Evolutionary conservation across 805 yeast species (phyloP), one percentile per base, ranked within the genome.

Genomic region (Dipodascus albidus): DNA sequence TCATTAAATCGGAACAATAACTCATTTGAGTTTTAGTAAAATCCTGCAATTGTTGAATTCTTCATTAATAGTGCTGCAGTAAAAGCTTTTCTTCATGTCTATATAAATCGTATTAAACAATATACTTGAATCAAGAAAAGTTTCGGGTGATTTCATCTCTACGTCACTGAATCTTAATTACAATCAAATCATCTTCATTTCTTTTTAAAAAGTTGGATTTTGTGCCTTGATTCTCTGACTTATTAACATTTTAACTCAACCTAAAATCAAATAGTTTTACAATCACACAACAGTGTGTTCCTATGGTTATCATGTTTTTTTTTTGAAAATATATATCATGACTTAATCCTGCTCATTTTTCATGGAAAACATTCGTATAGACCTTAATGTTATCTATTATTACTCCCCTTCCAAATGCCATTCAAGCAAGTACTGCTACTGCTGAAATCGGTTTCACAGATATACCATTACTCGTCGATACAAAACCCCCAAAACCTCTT

Each of bases 331-430:
- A 27, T 6, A 27, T 27, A 27, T 27, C 33, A 6, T 27, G 33
- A 27, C 33, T n/a, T n/a, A n/a, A n/a, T n/a, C n/a, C n/a, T n/a
- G n/a, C n/a, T n/a, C n/a, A n/a, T n/a, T n/a, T n/a, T n/a, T n/a
- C n/a, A n/a, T n/a, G n/a, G n/a, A n/a, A n/a, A n/a, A n/a, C n/a
- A n/a, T n/a, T n/a, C n/a, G n/a, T n/a, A n/a, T n/a, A n/a, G n/a
- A n/a, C n/a, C 11, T 27, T 11, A 6, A 11, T 27, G 33, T 6
- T 27, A 27, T 27, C 33, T 6, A 38, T 19, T 19, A n/a, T 17
- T 6, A 4, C 52, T 38, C 50, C 31, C 41, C 55, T 50, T 51
- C 52, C 51, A 47, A 55, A 31, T 54, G 53, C 51, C 47, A 52
- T 47, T 41, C 55, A 52, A 23, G 49, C 52, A 23, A 55, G 53